Evolutionary conservation across 2,329 filamentous ascomycete genomes (phyloP), one percentile per base, ranked within the genome.

Genomic region (Diaporthe humulicola): DNA sequence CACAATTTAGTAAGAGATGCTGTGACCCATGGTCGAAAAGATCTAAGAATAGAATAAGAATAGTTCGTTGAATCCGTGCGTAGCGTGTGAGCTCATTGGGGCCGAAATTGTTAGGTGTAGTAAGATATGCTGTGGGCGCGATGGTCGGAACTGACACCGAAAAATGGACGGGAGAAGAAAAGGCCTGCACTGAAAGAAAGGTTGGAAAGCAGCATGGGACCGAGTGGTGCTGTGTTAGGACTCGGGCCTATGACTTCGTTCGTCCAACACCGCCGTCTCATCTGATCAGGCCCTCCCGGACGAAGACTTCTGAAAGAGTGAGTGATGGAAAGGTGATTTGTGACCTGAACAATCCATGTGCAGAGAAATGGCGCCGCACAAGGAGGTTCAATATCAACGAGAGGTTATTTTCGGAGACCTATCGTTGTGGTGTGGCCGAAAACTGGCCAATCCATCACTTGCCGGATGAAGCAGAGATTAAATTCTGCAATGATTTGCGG

Each of bases 11-110:
- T n/a, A 61, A 50, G 69, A 60, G 54, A 60, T 71, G 28, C 15
- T 38, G 64, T 69, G 64, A 54, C 64, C 54, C 40, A 25, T 0
- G 28, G 40, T 60, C 56, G 56, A 14, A n/a, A n/a, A 50, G 17
- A 71, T 71, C 56, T 61, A 38, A 61, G 40, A 71, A 54, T 61
- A 42, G 45, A 48, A 66, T 56, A 64, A 56, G 33, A 45, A 72
- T 66, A 56, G 28, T 58, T 45, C 2, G 67, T 70, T 33, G 56
- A 58, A 33, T 19, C 38, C 25, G n/a, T 69, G 45, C 14, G 33
- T n/a, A n/a, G 25, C 9, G 30, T 52, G 45, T 19, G 64, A 22
- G 33, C 22, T 22, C 25, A 2, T 64, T 19, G 60, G 9, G n/a
- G 48, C 15, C 14, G 8, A 54, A 3, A 40, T 69, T 40, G 9